These are phyloP conservation scores for Dicorynia guianensis DNA, from an alignment of 306 rosid species.

Conservation along the genomic window DNA sequence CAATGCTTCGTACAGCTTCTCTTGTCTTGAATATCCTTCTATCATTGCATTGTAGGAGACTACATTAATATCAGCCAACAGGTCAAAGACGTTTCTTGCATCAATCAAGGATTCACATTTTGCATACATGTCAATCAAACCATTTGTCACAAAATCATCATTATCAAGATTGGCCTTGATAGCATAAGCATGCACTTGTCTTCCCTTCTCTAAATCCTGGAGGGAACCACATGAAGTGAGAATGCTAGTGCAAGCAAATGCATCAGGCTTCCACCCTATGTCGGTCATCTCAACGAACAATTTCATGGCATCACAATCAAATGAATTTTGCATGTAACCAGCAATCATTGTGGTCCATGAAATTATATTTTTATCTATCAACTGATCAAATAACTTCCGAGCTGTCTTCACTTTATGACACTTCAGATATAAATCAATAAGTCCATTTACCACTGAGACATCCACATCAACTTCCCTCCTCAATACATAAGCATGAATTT, in stretches of 20 bases:
- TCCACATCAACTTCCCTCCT: constrained; percentile 74
- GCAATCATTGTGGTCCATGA: constrained; percentile 95
- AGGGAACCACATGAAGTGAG: constrained; percentile 89
- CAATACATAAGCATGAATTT: constrained; percentile 76
- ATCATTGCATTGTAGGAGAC: constrained; percentile 94
- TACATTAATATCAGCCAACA: constrained; percentile 56
- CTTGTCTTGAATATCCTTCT: constrained; percentile 81
- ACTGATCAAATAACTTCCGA: constrained; percentile 58
- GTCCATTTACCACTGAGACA: constrained; percentile 72
- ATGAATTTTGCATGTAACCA: constrained; percentile 89
- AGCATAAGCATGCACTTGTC: constrained; percentile 76
- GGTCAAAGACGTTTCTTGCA: constrained; percentile 72
- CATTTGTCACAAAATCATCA: constrained; percentile 79
- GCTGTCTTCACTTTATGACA: constrained; percentile 71
- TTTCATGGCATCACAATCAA: constrained; percentile 66
- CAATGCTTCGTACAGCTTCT: constrained; percentile 65
- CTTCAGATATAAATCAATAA: constrained; percentile 78
- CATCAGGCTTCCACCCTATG: constrained; percentile 72
- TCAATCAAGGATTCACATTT: constrained; percentile 74
- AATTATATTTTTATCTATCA: constrained; percentile 63
- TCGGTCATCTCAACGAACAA: constrained; percentile 71
- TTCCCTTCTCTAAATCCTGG: constrained; percentile 66
- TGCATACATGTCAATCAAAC: constrained; percentile 91
- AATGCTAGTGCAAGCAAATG: constrained; percentile 79
- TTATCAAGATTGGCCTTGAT: constrained; percentile 68